phyloP scores from a whole-genome alignment of 176 grass and related monocot species.

The Carex kokanica region DNA sequence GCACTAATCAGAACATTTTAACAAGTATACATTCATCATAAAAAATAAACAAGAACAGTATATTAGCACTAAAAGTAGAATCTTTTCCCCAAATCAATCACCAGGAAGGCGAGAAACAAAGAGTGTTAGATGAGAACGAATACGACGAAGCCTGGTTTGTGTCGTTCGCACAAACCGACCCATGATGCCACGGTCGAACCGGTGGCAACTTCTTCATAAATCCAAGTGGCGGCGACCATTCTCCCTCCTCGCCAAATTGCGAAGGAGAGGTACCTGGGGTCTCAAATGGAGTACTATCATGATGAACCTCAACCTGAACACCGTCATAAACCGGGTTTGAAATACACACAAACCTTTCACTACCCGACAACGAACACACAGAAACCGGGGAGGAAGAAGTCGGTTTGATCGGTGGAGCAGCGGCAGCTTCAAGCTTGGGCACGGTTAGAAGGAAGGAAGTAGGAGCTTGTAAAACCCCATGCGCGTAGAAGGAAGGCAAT shows the following conservation, averaged over 20 bases:
- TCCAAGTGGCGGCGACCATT: constrained; percentile 24
- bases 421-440: constrained; percentile 33
- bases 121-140: constrained; percentile 25
- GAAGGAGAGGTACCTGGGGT: constrained; percentile 38
- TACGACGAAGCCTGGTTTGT: constrained; percentile 6
- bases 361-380: neutral
- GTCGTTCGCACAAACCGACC: constrained; percentile 15
- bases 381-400: neutral
- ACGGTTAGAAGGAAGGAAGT: constrained; percentile 33
- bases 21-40: neutral
- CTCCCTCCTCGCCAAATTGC: constrained; percentile 21
- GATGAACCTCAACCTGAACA: neutral
- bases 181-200: neutral
- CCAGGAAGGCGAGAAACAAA: constrained; percentile 44
- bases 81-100: constrained; percentile 10
- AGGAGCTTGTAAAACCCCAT: constrained; percentile 37
- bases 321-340: constrained; percentile 38
- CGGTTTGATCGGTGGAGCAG: neutral
- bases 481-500: constrained; percentile 25
- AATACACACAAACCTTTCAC: constrained; percentile 29
- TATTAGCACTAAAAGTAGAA: neutral
- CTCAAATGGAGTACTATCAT: constrained; percentile 32
- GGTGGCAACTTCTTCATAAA: constrained; percentile 33
- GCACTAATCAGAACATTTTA: neutral
- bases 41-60: neutral